A percentile compares a stretch with the other conserved stretches of the same genome.
Evolutionary conservation across 441 rosid species (phyloP).

Genomic region (Populus hybrid): DNA sequence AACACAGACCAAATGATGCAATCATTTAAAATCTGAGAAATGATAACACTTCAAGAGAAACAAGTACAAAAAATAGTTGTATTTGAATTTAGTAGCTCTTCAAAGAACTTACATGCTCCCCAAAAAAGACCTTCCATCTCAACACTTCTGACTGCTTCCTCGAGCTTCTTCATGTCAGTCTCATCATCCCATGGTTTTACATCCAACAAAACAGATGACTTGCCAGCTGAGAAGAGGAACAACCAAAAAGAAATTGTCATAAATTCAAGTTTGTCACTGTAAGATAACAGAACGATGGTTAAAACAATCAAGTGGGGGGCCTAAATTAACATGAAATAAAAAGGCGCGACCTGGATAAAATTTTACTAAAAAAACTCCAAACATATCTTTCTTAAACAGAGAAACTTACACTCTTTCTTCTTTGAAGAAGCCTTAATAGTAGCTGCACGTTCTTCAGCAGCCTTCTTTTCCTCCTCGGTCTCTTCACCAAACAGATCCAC

Average conservation of each 20-base stretch:
- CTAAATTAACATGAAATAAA: too few species aligned
- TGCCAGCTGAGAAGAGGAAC: slow-evolving; percentile 53
- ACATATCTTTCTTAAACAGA: neutral
- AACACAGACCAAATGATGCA: too few species aligned
- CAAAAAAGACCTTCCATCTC: slow-evolving; percentile 78
- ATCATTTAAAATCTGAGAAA: too few species aligned
- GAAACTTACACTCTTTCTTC: slow-evolving; percentile 78
- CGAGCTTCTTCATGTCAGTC: slow-evolving; percentile 96
- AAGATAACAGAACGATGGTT: neutral
- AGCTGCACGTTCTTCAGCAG: slow-evolving; percentile 91
- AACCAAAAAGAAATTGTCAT: neutral
- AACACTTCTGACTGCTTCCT: slow-evolving; percentile 79
- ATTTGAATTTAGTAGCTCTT: neutral
- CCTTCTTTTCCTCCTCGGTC: slow-evolving; percentile 94
- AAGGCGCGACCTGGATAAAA: neutral
- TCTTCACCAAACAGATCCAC: slow-evolving; percentile 88
- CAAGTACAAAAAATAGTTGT: neutral
- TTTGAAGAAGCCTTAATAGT: slow-evolving; percentile 63
- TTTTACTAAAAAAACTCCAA: neutral
- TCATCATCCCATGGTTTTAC: slow-evolving; percentile 98
- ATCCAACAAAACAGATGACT: slow-evolving; percentile 87
- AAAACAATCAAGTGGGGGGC: neutral
- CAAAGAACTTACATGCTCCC: slow-evolving; percentile 77
- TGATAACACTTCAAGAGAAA: neutral
- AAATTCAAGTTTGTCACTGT: neutral